phyloP scores from a whole-genome alignment of 2,329 filamentous ascomycete genomes.

The Claviceps paspali region DNA sequence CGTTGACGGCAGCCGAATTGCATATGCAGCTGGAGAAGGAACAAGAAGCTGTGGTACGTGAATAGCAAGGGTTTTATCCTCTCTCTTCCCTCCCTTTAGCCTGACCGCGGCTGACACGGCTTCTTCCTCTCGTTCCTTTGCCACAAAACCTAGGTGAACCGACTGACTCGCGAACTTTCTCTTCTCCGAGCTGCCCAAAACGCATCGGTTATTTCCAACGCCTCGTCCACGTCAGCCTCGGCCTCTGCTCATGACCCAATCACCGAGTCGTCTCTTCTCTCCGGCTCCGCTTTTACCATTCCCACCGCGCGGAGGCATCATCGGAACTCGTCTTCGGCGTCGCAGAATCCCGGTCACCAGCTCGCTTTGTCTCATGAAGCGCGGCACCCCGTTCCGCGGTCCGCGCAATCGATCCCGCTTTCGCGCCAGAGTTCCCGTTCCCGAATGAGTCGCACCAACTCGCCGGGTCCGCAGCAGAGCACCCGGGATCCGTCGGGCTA shows the following conservation, averaged over 20 bases:
- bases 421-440: conserved; percentile 41
- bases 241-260: conserved; percentile 33
- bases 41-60: conserved; percentile 74
- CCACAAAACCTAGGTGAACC: conserved; percentile 54
- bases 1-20: conserved; percentile 75
- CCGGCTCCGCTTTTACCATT: conserved; percentile 42
- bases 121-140: neutral
- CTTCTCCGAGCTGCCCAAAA: conserved; percentile 61
- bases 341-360: conserved; percentile 29
- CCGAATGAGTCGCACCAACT: conserved; percentile 34
- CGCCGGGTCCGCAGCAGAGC: conserved; percentile 30
- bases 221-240: conserved; percentile 45
- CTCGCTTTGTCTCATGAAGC: conserved; percentile 22
- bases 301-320: conserved; percentile 39
- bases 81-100: too few species aligned
- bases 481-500: conserved; percentile 29
- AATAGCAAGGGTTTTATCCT: too few species aligned
- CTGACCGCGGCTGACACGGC: neutral
- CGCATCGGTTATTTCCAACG: conserved; percentile 48
- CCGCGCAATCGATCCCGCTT: conserved; percentile 27
- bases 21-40: conserved; percentile 87
- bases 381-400: conserved; percentile 29
- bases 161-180: conserved; percentile 75
- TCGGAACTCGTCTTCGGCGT: conserved; percentile 43
- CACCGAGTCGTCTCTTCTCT: conserved; percentile 36